Base-by-base conservation (phyloP, 176 grass and related monocot species). In the Dendrocalamus sinicus region DNA sequence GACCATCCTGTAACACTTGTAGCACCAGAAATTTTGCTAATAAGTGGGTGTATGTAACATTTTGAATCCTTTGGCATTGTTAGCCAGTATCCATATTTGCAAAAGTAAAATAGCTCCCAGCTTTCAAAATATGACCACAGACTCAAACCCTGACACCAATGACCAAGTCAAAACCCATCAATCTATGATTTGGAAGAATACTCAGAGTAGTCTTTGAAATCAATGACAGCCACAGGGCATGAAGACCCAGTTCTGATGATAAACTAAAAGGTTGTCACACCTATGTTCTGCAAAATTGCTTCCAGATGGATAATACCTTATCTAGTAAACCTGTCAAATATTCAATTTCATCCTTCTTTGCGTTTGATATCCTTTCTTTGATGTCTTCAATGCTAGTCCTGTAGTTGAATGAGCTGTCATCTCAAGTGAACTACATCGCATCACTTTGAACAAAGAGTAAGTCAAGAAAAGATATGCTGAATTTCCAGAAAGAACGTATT, bases 341-440 rank as follows among this genome's bases (percentile, higher is more conserved):
- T 86, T 86, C 78, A 65, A 92, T 73, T 90, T 86, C 86, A 76
- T 92, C 88, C 66, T 90, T 90, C 79, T 92, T 95, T 67, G 52
- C 28, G 62, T 81, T 88, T 86, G 75, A 77, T 69, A 89, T 24
- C 51, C 80, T 86, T 85, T 95, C 85, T 81, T 82, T 60, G 4
- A 86, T 83, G 28, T 88, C 88, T 70, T 85, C 90, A 58, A 90
- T 57, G 52, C 78, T 83, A 71, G 79, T 88, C 70, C 93, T 95
- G 85, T 54, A 86, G 74, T 71, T 22, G 19, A 78, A 57, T 51
- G 9, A 81, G 65, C 10, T 16, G 41, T 79, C 52, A 83, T 83
- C 47, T 66, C 65, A 65, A 81, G 43, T 86, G 48, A 81, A 81
- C 54, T 71, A 65, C 22, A 50, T 46, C 45, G 22, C 67, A 46